These are phyloP conservation scores for Imleria badia DNA, from an alignment of 768 basidiomycete species.

Conservation along the genomic window DNA sequence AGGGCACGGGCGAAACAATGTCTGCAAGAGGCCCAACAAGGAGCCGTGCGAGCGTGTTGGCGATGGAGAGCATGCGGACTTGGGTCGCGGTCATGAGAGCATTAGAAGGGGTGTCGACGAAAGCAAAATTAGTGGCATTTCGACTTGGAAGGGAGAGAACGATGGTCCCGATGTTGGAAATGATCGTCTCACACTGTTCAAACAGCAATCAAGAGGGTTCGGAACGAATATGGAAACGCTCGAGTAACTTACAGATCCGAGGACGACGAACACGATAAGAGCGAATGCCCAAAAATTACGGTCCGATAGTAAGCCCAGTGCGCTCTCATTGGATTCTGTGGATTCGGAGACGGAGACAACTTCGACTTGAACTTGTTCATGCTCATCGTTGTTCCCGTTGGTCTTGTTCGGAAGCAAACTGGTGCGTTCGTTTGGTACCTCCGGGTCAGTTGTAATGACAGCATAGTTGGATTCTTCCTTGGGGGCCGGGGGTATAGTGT, in stretches of 20 bases:
- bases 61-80: constrained; percentile 66
- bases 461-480: constrained; percentile 1
- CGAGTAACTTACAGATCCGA: constrained; percentile 62
- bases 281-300: constrained; percentile 63
- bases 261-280: constrained; percentile 47
- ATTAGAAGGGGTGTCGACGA: constrained; percentile 19
- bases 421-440: constrained; percentile 29
- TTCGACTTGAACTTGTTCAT: constrained; percentile 16
- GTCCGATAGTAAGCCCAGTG: constrained; percentile 50
- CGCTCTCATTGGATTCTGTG: constrained; percentile 20
- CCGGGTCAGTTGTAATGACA: constrained; percentile 9
- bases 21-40: constrained; percentile 71
- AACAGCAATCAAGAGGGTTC: not conserved
- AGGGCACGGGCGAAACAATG: constrained; percentile 63
- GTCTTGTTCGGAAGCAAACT: constrained; percentile 30
- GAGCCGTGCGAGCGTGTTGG: constrained; percentile 72
- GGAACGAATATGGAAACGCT: not conserved
- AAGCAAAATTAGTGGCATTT: constrained; percentile 3
- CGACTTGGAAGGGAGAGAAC: constrained; percentile 57
- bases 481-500: constrained; percentile 14
- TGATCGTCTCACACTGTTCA: constrained; percentile 72
- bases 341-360: constrained; percentile 26
- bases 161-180: constrained; percentile 80
- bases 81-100: constrained; percentile 53
- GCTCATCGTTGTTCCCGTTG: constrained; percentile 10